Evolutionary conservation across 2,329 filamentous ascomycete species (phyloP), one percentile per base, ranked within the genome.

Genomic region (Colletotrichum godetiae): DNA sequence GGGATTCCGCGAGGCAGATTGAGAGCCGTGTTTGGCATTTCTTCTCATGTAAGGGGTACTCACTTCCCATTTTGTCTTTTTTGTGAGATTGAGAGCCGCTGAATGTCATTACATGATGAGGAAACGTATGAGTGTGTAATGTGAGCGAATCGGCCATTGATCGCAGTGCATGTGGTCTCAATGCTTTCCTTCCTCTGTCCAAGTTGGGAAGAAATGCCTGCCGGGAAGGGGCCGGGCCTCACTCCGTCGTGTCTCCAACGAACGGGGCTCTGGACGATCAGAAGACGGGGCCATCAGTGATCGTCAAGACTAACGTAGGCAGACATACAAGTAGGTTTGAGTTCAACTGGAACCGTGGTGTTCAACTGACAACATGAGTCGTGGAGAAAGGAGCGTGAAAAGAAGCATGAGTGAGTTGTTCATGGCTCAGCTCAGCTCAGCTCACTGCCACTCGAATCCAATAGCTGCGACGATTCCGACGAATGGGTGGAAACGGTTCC

Each of bases 221-320:
- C 42, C 42, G 60, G 11, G 15, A 33, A 29, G 52, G 10, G 46
- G 37, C 12, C 37, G 37, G 37, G 37, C 37, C 46, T 22, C n/a
- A 8, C 11, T 35, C 29, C 60, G 15, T n/a, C 19, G 61, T 22
- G 49, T 46, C 13, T 33, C 33, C n/a, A 59, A 22, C 24, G 29
- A 31, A 19, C 5, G 13, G 13, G 24, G 5, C 27, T 15, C 33
- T 49, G 10, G 69, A 52, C 37, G 65, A 66, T 70, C 67, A 12
- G 10, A 22, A 35, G 61, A 10, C 37, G 27, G 65, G 33, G 31
- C 52, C n/a, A n/a, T 31, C 63, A 7, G 56, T 62, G 64, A 72
- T 72, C 64, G 68, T 53, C 57, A 52, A 11, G 24, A 24, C 58
- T 31, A 58, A 49, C 42, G 15, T 49, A 49, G 58, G 60, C 42